Evolutionary conservation across 805 yeast genomes (phyloP).

Genomic region (Komagataella pastoris): DNA sequence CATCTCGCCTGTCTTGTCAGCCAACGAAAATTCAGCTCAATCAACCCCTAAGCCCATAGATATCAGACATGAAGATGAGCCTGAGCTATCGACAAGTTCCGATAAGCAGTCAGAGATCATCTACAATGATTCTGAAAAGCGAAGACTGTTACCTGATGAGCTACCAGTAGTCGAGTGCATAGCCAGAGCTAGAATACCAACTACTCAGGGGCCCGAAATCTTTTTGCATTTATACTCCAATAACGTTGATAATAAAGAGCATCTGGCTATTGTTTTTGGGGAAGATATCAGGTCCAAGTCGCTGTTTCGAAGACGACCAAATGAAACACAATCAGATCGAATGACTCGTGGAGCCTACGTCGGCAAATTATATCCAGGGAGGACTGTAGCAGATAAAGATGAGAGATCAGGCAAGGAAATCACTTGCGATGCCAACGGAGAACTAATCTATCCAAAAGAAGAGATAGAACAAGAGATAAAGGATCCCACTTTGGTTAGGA

Average conservation of each 20-base stretch:
- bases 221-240: constrained; percentile 83
- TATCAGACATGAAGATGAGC: not conserved
- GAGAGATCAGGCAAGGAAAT: constrained; percentile 23
- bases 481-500: constrained; percentile 59
- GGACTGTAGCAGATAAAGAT: constrained; percentile 56
- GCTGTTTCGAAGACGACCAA: constrained; percentile 43
- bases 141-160: constrained; percentile 30
- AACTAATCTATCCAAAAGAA: constrained; percentile 11
- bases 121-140: constrained; percentile 10
- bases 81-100: not conserved
- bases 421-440: constrained; percentile 25
- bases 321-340: constrained; percentile 81
- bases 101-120: not conserved
- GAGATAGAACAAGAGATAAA: constrained; percentile 14
- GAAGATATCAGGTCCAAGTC: constrained; percentile 74
- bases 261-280: constrained; percentile 93
- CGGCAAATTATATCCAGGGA: constrained; percentile 83
- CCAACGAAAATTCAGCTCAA: not conserved
- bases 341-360: constrained; percentile 98
- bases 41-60: not conserved
- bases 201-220: constrained; percentile 89
- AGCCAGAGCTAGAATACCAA: constrained; percentile 93
- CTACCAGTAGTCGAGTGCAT: constrained; percentile 77
- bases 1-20: constrained; percentile 24
- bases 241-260: constrained; percentile 83